phyloP scores from a whole-genome alignment of 768 basidiomycete species.

The Lenzites betulinus region DNA sequence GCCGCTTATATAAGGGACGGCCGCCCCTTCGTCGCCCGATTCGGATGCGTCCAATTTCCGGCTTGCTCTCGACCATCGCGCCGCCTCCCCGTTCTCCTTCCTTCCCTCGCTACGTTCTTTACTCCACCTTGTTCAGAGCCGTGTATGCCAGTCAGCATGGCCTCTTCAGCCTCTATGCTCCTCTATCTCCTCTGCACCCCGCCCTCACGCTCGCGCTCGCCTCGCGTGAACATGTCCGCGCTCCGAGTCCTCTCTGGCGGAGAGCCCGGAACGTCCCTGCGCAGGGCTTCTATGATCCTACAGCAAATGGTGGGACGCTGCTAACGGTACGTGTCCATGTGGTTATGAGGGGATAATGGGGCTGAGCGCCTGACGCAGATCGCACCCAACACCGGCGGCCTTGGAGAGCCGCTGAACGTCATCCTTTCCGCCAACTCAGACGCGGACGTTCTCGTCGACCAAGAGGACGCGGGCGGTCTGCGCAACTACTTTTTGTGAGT shows the following conservation, averaged over 20 bases:
- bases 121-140: conserved; percentile 1
- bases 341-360: background rate
- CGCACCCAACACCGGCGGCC: conserved; percentile 62
- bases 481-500: conserved; percentile 82
- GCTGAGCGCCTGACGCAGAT: conserved; percentile 37
- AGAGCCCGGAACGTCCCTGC: conserved; percentile 40
- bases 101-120: conserved; percentile 17
- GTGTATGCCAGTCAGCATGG: conserved; percentile 32
- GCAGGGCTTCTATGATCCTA: conserved; percentile 63
- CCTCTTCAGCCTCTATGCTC: conserved; percentile 24
- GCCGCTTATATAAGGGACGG: conserved; percentile 6
- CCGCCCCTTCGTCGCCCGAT: conserved; percentile 1
- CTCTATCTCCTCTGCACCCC: conserved; percentile 37
- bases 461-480: conserved; percentile 65
- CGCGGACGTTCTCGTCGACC: conserved; percentile 61
- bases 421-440: conserved; percentile 83
- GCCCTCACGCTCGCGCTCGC: conserved; percentile 21
- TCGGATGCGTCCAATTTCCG: conserved; percentile 9
- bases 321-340: conserved; percentile 57
- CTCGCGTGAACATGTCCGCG: conserved; percentile 6
- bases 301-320: conserved; percentile 60
- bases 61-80: conserved; percentile 20
- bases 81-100: background rate
- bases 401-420: conserved; percentile 85
- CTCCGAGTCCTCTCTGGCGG: conserved; percentile 28